Evolutionary conservation across 805 yeast genomes (phyloP).

Genomic region (Schizosaccharomyces japonicus): DNA sequence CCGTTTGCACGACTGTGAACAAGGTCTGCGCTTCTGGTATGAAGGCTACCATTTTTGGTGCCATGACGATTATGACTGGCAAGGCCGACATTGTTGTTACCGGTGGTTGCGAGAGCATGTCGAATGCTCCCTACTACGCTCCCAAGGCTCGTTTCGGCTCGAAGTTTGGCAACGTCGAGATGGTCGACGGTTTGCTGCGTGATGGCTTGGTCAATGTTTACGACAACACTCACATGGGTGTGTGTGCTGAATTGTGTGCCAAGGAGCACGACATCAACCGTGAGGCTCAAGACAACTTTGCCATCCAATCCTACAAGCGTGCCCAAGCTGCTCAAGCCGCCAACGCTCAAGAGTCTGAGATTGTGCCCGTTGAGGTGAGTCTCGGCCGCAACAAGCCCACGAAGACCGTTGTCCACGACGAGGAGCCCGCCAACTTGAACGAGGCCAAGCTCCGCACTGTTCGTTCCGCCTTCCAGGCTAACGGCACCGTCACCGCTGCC

Average conservation of each 20-base stretch:
- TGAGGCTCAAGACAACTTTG: conserved; percentile 74
- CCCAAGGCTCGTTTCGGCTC: conserved; percentile 72
- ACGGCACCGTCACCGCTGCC: conserved; percentile 93
- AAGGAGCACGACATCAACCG: conserved; percentile 52
- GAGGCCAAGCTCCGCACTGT: conserved; percentile 57
- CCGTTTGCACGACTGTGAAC: conserved; percentile 73
- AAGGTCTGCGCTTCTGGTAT: conserved; percentile 92
- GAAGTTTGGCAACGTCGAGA: conserved; percentile 57
- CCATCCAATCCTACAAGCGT: conserved; percentile 60
- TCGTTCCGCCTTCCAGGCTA: conserved; percentile 83
- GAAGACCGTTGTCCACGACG: conserved; percentile 46
- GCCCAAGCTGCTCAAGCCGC: conserved; percentile 58
- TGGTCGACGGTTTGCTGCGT: conserved; percentile 73
- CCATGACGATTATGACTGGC: conserved; percentile 64
- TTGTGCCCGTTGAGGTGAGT: conserved; percentile 68
- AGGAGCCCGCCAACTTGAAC: conserved; percentile 58
- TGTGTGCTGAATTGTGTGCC: conserved; percentile 92
- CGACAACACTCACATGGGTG: conserved; percentile 78
- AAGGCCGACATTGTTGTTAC: conserved; percentile 43
- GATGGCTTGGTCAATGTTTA: conserved; percentile 91
- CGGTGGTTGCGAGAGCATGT: conserved; percentile 94
- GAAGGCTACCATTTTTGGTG: conserved; percentile 69
- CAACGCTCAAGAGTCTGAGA: conserved; percentile 65
- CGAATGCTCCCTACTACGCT: conserved; percentile 73
- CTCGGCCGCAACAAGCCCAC: conserved; percentile 79